These are phyloP conservation scores for Oryza coarctata DNA, from an alignment of 176 grass and related monocot genomes.

Conservation along the genomic window DNA sequence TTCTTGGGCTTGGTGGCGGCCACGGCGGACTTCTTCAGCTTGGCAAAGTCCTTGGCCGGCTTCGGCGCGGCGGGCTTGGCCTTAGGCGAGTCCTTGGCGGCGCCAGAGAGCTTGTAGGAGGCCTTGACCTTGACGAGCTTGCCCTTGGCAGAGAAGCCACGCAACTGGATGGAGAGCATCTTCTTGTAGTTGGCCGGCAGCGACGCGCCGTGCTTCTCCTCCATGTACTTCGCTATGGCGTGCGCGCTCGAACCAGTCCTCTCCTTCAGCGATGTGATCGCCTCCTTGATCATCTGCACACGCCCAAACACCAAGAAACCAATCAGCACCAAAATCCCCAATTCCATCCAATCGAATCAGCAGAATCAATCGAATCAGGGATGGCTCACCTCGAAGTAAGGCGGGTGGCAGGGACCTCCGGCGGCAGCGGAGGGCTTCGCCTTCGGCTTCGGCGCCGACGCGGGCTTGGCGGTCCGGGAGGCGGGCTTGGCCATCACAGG, in stretches of 20 bases:
- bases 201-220: conserved; percentile 63
- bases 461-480: conserved; percentile 29
- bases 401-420: conserved; percentile 44
- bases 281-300: conserved; percentile 87
- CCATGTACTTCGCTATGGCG: conserved; percentile 83
- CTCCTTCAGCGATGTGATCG: conserved; percentile 64
- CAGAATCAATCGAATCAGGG: background rate
- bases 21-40: background rate
- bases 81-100: conserved; percentile 42
- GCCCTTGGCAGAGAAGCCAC: conserved; percentile 54
- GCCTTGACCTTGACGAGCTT: conserved; percentile 96
- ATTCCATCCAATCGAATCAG: background rate
- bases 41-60: conserved; percentile 19
- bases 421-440: background rate
- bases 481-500: conserved; percentile 44
- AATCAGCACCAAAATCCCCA: background rate
- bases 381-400: conserved; percentile 55
- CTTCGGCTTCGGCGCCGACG: background rate
- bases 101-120: conserved; percentile 91
- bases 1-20: conserved; percentile 11
- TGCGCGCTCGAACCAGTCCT: conserved; percentile 81
- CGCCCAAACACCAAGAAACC: background rate
- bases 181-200: conserved; percentile 86
- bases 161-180: conserved; percentile 63
- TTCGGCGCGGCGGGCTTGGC: conserved; percentile 19